Base-by-base conservation (phyloP, 768 basidiomycete species). In the Psilocybe cyanescens region DNA sequence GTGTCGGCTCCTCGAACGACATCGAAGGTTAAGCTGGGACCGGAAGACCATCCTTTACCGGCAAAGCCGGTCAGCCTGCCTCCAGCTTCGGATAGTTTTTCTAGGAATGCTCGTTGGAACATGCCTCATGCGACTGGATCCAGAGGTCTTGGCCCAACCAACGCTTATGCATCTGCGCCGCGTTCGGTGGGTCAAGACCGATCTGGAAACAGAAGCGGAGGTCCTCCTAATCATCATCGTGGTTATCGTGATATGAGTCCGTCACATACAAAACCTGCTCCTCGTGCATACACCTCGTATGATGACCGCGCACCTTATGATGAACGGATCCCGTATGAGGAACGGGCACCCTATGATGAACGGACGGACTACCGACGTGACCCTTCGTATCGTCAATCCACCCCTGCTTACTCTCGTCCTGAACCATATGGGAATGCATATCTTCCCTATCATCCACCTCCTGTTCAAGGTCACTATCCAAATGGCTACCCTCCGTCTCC, bases 191-290 rank as follows among this genome's bases (percentile, higher is more conserved):
- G 68, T 60, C 70, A 70, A 71, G 67, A 63, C 68, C 72, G 63
- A 45, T 62, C 67, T 68, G 71, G 68, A 62, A 65, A 65, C 70
- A 72, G 71, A 64, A 70, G 61, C 71, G 71, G 66, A 57, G 68
- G 68, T 50, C 55, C 54, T 64, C 58, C 58, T 63, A 47, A 11
- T 51, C 54, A 55, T 24, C 39, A 29, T 55, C 50, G 35, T 45
- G 51, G 45, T 33, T 19, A 24, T 51, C 58, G 33, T 56, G 31
- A 50, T 44, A 54, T 62, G 31, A 53, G 57, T 48, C n/a, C 41
- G 11, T n/a, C 5, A 29, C n/a, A 31, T 35, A 11, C 49, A 35
- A 33, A 48, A 31, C 17, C 57, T 52, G 17, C 57, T 33, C 41
- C 60, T 50, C 39, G 56, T 51, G 41, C 35, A 30, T 60, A 60